Evolutionary conservation across 2,329 filamentous ascomycete species (phyloP), one percentile per base, ranked within the genome.

Genomic region (Colletotrichum cereale): DNA sequence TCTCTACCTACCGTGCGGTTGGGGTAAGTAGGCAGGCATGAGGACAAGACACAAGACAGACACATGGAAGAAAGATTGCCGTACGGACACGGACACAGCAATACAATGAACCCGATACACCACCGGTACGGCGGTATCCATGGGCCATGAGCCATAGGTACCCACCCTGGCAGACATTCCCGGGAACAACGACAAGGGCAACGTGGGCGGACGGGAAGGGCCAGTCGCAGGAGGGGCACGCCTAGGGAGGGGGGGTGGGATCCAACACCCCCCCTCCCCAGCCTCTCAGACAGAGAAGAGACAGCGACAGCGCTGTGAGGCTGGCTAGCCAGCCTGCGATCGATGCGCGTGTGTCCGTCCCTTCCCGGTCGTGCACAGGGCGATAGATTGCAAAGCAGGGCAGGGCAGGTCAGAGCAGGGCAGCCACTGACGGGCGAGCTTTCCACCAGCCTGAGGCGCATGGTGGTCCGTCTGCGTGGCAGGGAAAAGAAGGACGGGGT

Each of bases 21-120:
- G 57, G 65, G 29, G 18, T 48, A 52, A 24, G 18, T 48, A 52
- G 26, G 48, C 14, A 58, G 34, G 40, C 52, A 38, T 34, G 62
- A 48, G 44, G 40, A 57, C 57, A 55, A 42, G 40, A 57, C 63
- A 42, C n/a, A n/a, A n/a, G n/a, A n/a, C n/a, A 67, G 61, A 60
- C 66, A 50, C 48, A 63, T 53, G 64, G 48, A 42, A 52, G 44
- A 57, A 69, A 69, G 66, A 58, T 53, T n/a, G n/a, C n/a, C n/a
- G n/a, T n/a, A n/a, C n/a, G n/a, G n/a, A n/a, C n/a, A 31, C 48
- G 26, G 48, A 52, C 6, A 40, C 48, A 55, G 24, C 53, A 57
- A 38, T 40, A 26, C 34, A 57, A 38, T 36, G 34, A 29, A 57
- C n/a, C 44, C 44, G 44, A 47, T 47, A 47, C 44, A 47, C 44